Base-by-base conservation (phyloP, 208 protist genomes). In the Trypanosoma caninum region DNA sequence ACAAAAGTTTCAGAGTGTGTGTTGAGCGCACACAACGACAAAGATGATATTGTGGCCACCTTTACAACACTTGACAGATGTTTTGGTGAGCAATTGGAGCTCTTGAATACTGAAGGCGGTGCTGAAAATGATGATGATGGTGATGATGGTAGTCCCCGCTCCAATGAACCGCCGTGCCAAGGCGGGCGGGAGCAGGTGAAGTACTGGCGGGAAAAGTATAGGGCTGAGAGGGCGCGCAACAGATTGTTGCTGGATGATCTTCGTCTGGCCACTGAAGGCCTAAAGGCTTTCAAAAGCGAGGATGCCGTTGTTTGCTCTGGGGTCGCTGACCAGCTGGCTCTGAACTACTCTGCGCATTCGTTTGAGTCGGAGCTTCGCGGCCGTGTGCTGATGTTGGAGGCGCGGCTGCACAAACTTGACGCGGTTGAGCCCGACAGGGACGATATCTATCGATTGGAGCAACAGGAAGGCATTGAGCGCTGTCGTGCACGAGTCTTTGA, bases 171-270 rank as follows among this genome's bases (percentile, higher is more conserved):
- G n/a, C n/a, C n/a, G n/a, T n/a, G n/a, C n/a, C n/a, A n/a, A n/a
- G n/a, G n/a, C n/a, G 9, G 16, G 5, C n/a, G 11, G 22, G 48
- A 65, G 1, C 28, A 40, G 30, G 20, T 47, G 30, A 48, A 50
- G 11, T 65, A 51, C 38, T 65, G 59, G 59, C 31, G 27, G 2
- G 38, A 65, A 50, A 55, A 57, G 33, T 65, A 48, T 30, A 38
- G 38, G 18, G 25, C 41, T 22, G 59, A 65, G 40, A 65, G 25
- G 20, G 48, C 56, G 37, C 34, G 59, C 1, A 65, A 65, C 22
- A n/a, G 8, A 14, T 4, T 65, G 11, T 41, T 65, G 31, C 20
- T 65, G 16, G n/a, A 20, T 41, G 38, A 50, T 65, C 40, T 65
- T 51, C 34, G 38, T 46, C 9, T 31, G 33, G 20, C 41, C 7